Evolutionary conservation across 2,329 filamentous ascomycete genomes (phyloP), one percentile per base, ranked within the genome.

Genomic region (Parasarocladium wereldwijsianum): DNA sequence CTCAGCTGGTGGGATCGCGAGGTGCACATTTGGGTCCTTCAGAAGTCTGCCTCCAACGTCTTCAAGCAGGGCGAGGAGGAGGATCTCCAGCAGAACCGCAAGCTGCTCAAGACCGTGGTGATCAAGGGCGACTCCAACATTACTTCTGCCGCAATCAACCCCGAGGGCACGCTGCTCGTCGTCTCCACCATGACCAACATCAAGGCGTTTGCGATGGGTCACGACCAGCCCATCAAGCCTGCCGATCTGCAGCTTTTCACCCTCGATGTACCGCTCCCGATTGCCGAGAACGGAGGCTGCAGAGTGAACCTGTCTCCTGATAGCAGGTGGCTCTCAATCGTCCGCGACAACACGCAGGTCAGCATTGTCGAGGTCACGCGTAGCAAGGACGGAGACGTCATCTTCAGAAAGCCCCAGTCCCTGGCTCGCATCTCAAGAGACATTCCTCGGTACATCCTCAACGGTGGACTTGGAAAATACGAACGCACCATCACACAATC

Each of bases 1-100:
- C 70, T 90, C 44, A 83, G 82, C 50, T 96, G 85, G 81, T 96
- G 86, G 84, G 82, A 87, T 39, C 69, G 79, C 33, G 81, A 92
- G 49, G 64, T 96, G 28, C 76, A 79, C 41, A 69, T 98, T 36
- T 98, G 86, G 85, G 69, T 60, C 22, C 44, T 73, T 11, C 56
- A 47, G 27, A 55, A 54, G 35, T 52, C 63, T 4, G 52, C 66
- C 11, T 52, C 52, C 17, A 56, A 65, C 23, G 51, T 72, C 15
- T 49, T 63, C 25, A 43, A 49, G 23, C 54, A 52, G 8, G 55
- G 57, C 11, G 49, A 49, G 34, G 54, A 46, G 32, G 47, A 43
- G 34, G 60, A 50, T 38, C 50, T 57, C 37, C 64, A 60, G 39
- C 63, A 62, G 36, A 71, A 64, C 49, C 66, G 69, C 30, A 77